Percentiles rank a stretch among this genome's conserved stretches.
Evolutionary conservation across 1,284 basidiomycete genomes (phyloP).

Genomic region (Gymnopus androsaceus): DNA sequence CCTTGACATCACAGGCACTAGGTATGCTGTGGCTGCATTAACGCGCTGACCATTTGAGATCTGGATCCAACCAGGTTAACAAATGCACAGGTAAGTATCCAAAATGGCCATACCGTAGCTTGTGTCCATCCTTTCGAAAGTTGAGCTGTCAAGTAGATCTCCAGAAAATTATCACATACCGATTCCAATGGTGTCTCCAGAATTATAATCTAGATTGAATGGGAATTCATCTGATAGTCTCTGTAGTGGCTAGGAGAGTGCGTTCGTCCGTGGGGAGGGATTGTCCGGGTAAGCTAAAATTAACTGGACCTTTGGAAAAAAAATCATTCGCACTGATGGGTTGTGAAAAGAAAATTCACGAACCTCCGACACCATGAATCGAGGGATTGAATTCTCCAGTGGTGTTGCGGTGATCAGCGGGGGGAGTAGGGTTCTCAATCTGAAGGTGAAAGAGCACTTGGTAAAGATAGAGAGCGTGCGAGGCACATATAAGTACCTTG

Average conservation of each 20-base stretch:
- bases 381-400: conserved; percentile 14
- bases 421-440: conserved; percentile 15
- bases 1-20: conserved; percentile 34
- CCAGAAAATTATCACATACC: too few relatives aligned
- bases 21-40: conserved; percentile 40
- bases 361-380: conserved; percentile 16
- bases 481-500: too few relatives aligned
- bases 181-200: not conserved
- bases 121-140: too few relatives aligned
- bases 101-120: not conserved
- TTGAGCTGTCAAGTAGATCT: too few relatives aligned
- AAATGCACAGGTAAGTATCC: not conserved
- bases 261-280: too few relatives aligned
- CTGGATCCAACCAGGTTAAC: not conserved
- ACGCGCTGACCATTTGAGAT: conserved; percentile 27
- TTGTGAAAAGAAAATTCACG: too few relatives aligned
- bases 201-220: not conserved
- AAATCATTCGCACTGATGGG: too few relatives aligned
- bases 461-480: not conserved
- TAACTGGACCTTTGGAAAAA: too few relatives aligned
- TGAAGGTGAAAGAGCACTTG: not conserved
- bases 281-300: too few relatives aligned
- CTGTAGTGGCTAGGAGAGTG: not conserved
- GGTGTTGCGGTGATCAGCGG: conserved; percentile 9
- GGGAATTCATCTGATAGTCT: not conserved